Base-by-base conservation (phyloP, 495 filamentous ascomycete species). In the Tuber magnatum region DNA sequence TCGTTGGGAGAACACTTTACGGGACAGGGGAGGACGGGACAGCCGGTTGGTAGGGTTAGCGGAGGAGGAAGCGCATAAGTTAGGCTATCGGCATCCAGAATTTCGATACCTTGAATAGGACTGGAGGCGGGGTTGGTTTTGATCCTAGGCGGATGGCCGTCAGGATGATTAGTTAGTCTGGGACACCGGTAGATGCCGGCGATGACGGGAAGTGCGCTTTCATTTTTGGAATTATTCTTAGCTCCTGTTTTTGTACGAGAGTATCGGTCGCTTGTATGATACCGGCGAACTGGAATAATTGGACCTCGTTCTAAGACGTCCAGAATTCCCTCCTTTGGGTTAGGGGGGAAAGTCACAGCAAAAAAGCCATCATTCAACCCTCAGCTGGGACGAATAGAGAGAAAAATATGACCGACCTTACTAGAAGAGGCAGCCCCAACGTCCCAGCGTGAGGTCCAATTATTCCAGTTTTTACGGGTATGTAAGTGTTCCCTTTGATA, bases 11-110 rank as follows among this genome's bases (percentile, higher is more conserved):
- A 90, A 90, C 82, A 82, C 77, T 16, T 75, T 85, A 24, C 83
- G 88, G 3, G 86, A 83, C 0, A 80, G 81, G 3, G 88, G 88
- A 6, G 86, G 85, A 72, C 82, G 88, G 16, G 86, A 90, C 74
- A 73, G 86, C 69, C 79, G 88, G 8, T 81, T 89, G 6, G 83
- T 84, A 24, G 88, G 88, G 8, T 74, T 89, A 51, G 83, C 79
- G 3, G 86, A 86, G 75, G 82, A 81, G 9, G 83, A 89, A 82
- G 83, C 84, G 73, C 74, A 81, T 40, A 79, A 85, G 43, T 77
- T 90, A 51, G 88, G 88, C 0, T 87, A 86, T 75, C 80, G 83
- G 65, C 86, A 90, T 78, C 88, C 88, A 0, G 82, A 84, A 12
- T 90, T 88, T 81, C 84, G 86, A 39, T 90, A 89, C 78, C 76